These are phyloP conservation scores for Botrytis cinerea DNA, from an alignment of 2,329 filamentous ascomycete genomes.

Conservation along the genomic window DNA sequence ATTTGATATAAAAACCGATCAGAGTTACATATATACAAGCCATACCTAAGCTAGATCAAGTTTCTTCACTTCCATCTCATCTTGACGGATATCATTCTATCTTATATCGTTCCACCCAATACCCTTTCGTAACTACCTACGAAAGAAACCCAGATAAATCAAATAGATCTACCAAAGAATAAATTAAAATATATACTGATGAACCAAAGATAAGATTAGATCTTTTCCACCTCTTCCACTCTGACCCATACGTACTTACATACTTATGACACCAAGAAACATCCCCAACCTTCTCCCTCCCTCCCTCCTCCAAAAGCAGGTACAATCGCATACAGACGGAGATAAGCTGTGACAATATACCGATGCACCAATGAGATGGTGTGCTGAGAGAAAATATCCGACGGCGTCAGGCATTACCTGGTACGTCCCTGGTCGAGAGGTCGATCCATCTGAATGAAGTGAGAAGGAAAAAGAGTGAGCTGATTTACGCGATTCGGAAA, in stretches of 20 bases:
- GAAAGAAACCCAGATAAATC: not conserved
- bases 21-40: not conserved
- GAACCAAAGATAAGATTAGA: not conserved
- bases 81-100: not conserved
- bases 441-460: not conserved
- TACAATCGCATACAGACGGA: not conserved
- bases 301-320: not conserved
- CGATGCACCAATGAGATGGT: not conserved
- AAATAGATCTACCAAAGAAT: not conserved
- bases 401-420: not conserved
- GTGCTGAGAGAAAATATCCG: not conserved
- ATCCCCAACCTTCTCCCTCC: not conserved
- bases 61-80: not conserved
- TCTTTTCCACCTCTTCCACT: not conserved
- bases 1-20: not conserved
- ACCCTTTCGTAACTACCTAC: not conserved
- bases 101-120: not conserved
- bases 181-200: no score
- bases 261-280: not conserved
- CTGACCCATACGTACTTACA: not conserved
- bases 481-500: conserved; percentile 15
- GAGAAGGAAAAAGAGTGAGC: conserved; percentile 15
- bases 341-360: not conserved
- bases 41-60: not conserved
- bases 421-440: not conserved